These are phyloP conservation scores for Pseudogymnoascus verrucosus DNA, from an alignment of 2,329 filamentous ascomycete species.

Conservation along the genomic window DNA sequence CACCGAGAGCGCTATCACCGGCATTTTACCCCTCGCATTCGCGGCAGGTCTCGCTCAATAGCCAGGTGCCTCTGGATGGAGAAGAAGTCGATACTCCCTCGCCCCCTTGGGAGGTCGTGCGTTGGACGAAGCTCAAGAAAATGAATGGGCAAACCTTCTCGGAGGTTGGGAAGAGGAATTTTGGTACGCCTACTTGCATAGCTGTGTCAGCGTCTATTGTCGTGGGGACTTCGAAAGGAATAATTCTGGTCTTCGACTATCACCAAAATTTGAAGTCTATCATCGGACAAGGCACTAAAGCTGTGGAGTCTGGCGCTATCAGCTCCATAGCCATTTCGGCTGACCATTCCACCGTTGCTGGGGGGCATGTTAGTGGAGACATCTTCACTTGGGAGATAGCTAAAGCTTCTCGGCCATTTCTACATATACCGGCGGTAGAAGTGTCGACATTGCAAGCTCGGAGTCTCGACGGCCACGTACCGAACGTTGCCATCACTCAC, in stretches of 20 bases:
- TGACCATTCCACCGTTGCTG: slow-evolving; percentile 85
- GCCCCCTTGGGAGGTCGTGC: slow-evolving; percentile 90
- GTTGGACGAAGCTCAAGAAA: slow-evolving; percentile 91
- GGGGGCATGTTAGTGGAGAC: slow-evolving; percentile 78
- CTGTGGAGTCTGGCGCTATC: slow-evolving; percentile 81
- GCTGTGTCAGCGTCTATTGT: slow-evolving; percentile 82
- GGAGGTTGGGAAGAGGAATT: slow-evolving; percentile 83
- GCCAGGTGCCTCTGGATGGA: slow-evolving; percentile 55
- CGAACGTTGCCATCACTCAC: slow-evolving; percentile 72
- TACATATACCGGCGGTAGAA: slow-evolving; percentile 74
- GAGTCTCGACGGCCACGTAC: slow-evolving; percentile 73
- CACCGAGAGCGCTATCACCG: slow-evolving; percentile 60
- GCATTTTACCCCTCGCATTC: slow-evolving; percentile 71
- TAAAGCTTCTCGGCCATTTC: slow-evolving; percentile 74
- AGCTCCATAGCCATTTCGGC: slow-evolving; percentile 86
- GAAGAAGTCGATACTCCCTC: slow-evolving; percentile 62
- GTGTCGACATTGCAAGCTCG: slow-evolving; percentile 54
- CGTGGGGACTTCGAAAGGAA: slow-evolving; percentile 86
- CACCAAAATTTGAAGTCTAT: slow-evolving; percentile 92
- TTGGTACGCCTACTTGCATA: slow-evolving; percentile 84
- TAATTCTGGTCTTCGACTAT: slow-evolving; percentile 94
- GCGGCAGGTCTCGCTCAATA: slow-evolving; percentile 70
- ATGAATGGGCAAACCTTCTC: slow-evolving; percentile 86
- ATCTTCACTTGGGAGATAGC: slow-evolving; percentile 97
- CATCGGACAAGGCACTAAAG: slow-evolving; percentile 88